A percentile compares a stretch with the other conserved stretches of the same genome.
These are phyloP conservation scores for Termitomyces sp. DNA, from an alignment of 768 basidiomycete genomes.

Conservation along the genomic window DNA sequence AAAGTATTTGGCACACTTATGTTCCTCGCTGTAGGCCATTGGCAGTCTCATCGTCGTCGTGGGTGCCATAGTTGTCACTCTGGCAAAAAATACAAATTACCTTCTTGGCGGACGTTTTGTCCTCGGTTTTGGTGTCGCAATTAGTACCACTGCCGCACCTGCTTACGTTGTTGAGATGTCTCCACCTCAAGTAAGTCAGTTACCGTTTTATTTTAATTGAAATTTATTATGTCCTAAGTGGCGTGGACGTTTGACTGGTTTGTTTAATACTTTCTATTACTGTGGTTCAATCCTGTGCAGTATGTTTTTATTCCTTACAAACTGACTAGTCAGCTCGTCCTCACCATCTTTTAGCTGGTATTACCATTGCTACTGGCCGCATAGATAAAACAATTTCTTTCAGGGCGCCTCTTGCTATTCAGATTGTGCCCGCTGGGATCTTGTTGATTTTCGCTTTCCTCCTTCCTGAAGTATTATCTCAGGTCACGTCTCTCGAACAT, in stretches of 20 bases:
- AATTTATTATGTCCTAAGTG: slow-evolving; percentile 21
- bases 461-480: slow-evolving; percentile 28
- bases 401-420: slow-evolving; percentile 48
- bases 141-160: slow-evolving; percentile 36
- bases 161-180: slow-evolving; percentile 54
- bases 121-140: slow-evolving; percentile 48
- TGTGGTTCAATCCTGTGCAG: slow-evolving; percentile 38
- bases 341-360: slow-evolving; percentile 24
- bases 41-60: slow-evolving; percentile 34
- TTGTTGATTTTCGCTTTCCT: slow-evolving; percentile 26
- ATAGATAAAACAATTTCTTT: slow-evolving; percentile 31
- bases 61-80: slow-evolving; percentile 39
- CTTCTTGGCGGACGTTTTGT: slow-evolving; percentile 48
- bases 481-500: not conserved
- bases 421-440: slow-evolving; percentile 39
- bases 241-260: slow-evolving; percentile 44
- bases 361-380: slow-evolving; percentile 36
- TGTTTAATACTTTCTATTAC: slow-evolving; percentile 39
- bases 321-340: not conserved
- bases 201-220: not conserved
- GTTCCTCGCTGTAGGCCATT: slow-evolving; percentile 20
- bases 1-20: not conserved
- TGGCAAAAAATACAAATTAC: slow-evolving; percentile 36
- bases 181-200: slow-evolving; percentile 39
- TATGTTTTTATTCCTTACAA: slow-evolving; percentile 13